Base-by-base conservation (phyloP, 305 asterid genomes). In the Plantago coronopus region DNA sequence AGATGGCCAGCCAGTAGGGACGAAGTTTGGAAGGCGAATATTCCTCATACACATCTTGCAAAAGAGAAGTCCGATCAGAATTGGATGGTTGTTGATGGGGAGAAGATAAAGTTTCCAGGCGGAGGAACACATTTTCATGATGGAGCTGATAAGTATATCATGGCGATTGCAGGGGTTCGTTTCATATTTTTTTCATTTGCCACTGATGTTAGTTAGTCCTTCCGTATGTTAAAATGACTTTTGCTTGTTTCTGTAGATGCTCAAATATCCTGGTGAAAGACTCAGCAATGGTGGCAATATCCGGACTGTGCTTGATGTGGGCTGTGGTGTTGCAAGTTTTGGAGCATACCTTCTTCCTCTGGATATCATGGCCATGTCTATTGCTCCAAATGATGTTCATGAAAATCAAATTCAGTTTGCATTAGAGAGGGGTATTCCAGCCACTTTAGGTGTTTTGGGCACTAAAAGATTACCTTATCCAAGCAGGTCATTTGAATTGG, bases 261-360 rank as follows among this genome's bases (percentile, higher is more conserved):
- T 91, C 21, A 91, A 84, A 69, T 74, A 84, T 74, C 93, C 95
- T 16, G 81, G 77, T 47, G 91, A 88, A 44, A 86, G 66, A 50
- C 89, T 88, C 49, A 70, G 80, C 69, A 76, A 86, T 29, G 84
- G 84, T 43, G 98, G 96, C 64, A 79, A 72, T 67, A 77, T 84
- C 15, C 74, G 98, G 49, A 88, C 69, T 74, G 94, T 88, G 75
- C 91, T 91, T 50, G 98, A 91, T 44, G 95, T 91, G 71, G 96
- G 98, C 27, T 91, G 98, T 74, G 98, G 97, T 40, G 98, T 91
- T 63, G 98, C 96, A 15, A 91, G 97, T 75, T 91, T 91, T 72
- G 98, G 97, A 47, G 98, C 95, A 3, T 91, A 83, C 73, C 94
- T 88, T 65, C 91, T 88, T 71, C 84, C 93, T 34, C 81, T 75